Base-by-base conservation (phyloP, 257 asterid genomes). In the Ballota nigra region DNA sequence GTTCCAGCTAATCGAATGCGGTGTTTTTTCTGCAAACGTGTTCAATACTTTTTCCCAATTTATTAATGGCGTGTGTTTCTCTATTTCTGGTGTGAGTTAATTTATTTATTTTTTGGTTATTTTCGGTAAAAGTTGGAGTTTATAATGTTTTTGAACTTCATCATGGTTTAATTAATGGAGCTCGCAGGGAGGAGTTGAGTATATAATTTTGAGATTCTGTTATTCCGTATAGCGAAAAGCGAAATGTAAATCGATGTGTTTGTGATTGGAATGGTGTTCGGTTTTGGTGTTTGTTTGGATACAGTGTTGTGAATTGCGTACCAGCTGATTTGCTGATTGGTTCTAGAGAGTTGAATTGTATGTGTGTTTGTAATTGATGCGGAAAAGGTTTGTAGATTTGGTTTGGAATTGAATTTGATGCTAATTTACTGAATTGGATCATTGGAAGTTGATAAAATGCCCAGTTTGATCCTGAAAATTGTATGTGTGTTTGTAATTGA, bases 81-180 rank as follows among this genome's bases (percentile, higher is more conserved):
- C n/a, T n/a, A n/a, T n/a, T n/a, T 68, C 15, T 53, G 16, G 11
- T 24, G 28, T 58, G 68, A 29, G 12, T 41, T 38, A 66, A 23
- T 20, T 58, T 5, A 55, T 23, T 62, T 62, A 28, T 51, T 13
- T n/a, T 75, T 8, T 2, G 12, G 52, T 45, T n/a, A n/a, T n/a
- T 73, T 71, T 55, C 56, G 28, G 78, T 31, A 64, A 28, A 58
- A 31, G 20, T 77, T 74, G 63, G 22, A 64, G 79, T 75, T 75
- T 75, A 18, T 58, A 6, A 19, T 61, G 10, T 19, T 70, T 19
- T 41, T 72, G 60, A 22, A 52, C 55, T 24, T 66, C 70, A 58
- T n/a, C 5, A 5, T 29, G 70, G 11, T 72, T 63, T 33, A 47
- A 55, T 43, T 33, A 56, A 19, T 49, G 36, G 62, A 60, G 75